Base-by-base conservation (phyloP, 1,284 basidiomycete genomes). In the Mrakiaceae sp. region DNA sequence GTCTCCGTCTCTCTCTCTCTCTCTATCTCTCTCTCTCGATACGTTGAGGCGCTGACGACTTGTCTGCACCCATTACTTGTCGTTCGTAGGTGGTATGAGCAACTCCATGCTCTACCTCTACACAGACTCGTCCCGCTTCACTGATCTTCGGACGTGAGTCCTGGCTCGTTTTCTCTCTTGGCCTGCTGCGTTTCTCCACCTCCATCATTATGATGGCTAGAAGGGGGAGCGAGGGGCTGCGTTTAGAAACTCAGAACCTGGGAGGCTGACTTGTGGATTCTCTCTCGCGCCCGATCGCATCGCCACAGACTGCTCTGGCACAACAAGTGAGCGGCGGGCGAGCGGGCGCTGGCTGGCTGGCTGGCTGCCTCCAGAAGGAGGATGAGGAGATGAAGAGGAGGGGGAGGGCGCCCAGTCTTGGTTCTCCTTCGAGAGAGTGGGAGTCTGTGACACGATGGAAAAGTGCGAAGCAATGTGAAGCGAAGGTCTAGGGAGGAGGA, bases 31-130 rank as follows among this genome's bases (percentile, higher is more conserved):
- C 6, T 52, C 14, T 10, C 7, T 11, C 12, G 42, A 10, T 1
- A 14, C 7, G 51, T 54, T 51, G 46, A 59, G 50, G 40, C 60
- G 58, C 48, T 63, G 52, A 54, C 16, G 50, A n/a, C 42, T 3
- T 14, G 7, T 11, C 1, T 47, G 46, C 44, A 14, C 49, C 5
- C 44, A 47, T n/a, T 2, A 10, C 39, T 47, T 66, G 16, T 54
- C 10, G 5, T 58, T 62, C 52, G 48, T 39, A 56, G 58, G 16
- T 40, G 43, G 16, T 27, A 55, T 55, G 49, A 87, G 87, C 80
- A 87, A 82, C 77, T 87, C 87, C 27, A 89, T 89, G 84, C 80
- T 74, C 67, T 90, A 90, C 75, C 78, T 90, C 43, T 90, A 90
- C 76, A 82, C 83, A 66, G 87, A 90, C 73, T 89, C 87, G 10